Evolutionary conservation across 441 rosid genomes (phyloP).

Genomic region (Bocquillonia castaneifolia): DNA sequence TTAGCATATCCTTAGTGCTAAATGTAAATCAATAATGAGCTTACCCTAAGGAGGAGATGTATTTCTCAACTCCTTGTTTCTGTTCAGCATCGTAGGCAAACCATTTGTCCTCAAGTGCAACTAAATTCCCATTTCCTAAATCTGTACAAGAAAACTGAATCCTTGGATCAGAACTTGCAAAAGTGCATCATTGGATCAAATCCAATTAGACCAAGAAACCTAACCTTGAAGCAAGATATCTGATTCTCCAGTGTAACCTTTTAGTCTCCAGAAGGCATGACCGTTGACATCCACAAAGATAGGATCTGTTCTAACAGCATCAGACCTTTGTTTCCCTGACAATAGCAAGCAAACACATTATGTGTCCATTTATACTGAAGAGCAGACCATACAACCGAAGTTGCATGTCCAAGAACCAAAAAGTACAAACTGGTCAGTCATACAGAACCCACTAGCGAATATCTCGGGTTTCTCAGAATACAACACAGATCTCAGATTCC

Average conservation of each 20-base stretch:
- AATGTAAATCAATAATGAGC: background rate
- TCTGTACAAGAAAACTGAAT: constrained; percentile 32
- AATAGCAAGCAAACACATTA: constrained; percentile 16
- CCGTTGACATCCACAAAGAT: constrained; percentile 45
- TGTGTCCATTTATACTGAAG: background rate
- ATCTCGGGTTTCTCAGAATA: background rate
- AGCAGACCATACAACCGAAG: background rate
- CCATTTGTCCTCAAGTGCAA: constrained; percentile 57
- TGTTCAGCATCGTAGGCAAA: constrained; percentile 50
- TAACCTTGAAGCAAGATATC: constrained; percentile 72
- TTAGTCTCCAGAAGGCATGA: constrained; percentile 57
- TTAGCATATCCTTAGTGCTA: background rate
- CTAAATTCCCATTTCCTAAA: constrained; percentile 34
- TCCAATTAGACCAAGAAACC: constrained; percentile 13
- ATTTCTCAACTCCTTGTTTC: constrained; percentile 51
- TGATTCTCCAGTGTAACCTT: constrained; percentile 31
- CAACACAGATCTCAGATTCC: background rate
- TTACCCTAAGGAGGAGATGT: constrained; percentile 52
- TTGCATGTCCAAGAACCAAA: background rate
- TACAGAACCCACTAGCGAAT: constrained; percentile 2
- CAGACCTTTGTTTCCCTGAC: constrained; percentile 43
- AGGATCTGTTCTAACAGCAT: constrained; percentile 65
- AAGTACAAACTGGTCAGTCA: background rate
- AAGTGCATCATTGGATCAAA: background rate
- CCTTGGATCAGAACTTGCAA: background rate